phyloP scores from a whole-genome alignment of 2,329 filamentous ascomycete species.

The Anisogramma anomala region DNA sequence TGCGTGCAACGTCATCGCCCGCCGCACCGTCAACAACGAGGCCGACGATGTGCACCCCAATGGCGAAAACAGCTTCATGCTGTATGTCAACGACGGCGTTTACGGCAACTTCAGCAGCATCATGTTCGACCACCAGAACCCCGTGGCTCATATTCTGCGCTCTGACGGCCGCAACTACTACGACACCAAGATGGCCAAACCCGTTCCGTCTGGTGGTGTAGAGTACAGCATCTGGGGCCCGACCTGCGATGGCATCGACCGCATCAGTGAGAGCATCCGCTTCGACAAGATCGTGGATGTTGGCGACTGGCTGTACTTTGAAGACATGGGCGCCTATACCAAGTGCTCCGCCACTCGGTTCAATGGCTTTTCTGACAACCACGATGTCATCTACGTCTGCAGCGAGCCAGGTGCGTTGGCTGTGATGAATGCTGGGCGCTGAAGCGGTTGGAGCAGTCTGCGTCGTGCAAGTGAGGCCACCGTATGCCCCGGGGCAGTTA shows the following conservation, averaged over 20 bases:
- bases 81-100: conserved; percentile 94
- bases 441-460: not conserved
- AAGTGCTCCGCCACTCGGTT: conserved; percentile 96
- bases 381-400: conserved; percentile 89
- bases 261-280: conserved; percentile 71
- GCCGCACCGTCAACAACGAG: conserved; percentile 72
- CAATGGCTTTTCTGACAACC: conserved; percentile 89
- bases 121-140: conserved; percentile 97
- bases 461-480: too few species aligned
- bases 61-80: conserved; percentile 71
- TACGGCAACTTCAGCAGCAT: conserved; percentile 99
- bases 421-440: conserved; percentile 36
- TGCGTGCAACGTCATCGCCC: conserved; percentile 90
- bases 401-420: conserved; percentile 81
- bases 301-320: conserved; percentile 97
- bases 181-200: conserved; percentile 39
- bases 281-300: conserved; percentile 73
- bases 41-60: conserved; percentile 38
- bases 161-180: conserved; percentile 47
- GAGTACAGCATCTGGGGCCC: conserved; percentile 98
- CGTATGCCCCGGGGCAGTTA: too few species aligned
- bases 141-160: conserved; percentile 69
- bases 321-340: conserved; percentile 97
- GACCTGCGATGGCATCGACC: conserved; percentile 95
- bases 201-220: conserved; percentile 32